Percentiles rank a stretch among this genome's conserved stretches.
Evolutionary conservation across 163 green algal species (phyloP).

Genomic region (Trebouxiophyceae sp.): DNA sequence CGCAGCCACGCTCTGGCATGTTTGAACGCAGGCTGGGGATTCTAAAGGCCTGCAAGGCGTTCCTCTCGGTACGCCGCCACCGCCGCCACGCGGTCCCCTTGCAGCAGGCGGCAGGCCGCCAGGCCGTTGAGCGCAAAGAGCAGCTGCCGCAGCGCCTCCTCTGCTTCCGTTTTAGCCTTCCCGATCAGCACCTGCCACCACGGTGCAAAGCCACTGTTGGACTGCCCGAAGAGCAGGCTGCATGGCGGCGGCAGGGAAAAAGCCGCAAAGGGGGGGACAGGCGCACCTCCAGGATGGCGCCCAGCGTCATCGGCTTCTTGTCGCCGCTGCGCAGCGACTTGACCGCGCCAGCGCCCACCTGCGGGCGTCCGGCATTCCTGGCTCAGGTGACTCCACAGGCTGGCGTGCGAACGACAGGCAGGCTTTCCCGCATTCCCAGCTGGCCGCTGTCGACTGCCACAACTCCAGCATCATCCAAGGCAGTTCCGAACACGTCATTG

Average conservation of each 20-base stretch:
- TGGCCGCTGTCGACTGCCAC: too few species aligned
- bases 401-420: too few species aligned
- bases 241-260: neutral
- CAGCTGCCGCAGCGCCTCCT: conserved; percentile 80
- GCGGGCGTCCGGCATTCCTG: neutral
- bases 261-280: conserved; percentile 1
- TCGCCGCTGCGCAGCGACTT: conserved; percentile 13
- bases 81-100: conserved; percentile 34
- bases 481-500: too few species aligned
- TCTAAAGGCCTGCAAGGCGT: neutral
- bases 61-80: conserved; percentile 62
- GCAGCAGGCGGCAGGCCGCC: conserved; percentile 57
- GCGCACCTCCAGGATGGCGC: conserved; percentile 54
- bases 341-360: conserved; percentile 52
- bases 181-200: conserved; percentile 41
- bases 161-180: conserved; percentile 68
- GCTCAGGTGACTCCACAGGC: neutral
- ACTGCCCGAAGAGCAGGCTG: neutral
- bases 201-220: neutral
- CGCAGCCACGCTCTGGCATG: too few species aligned
- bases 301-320: conserved; percentile 77
- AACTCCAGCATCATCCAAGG: too few species aligned
- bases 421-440: too few species aligned
- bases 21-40: too few species aligned
- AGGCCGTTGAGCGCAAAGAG: conserved; percentile 76